These are phyloP conservation scores for Penicillium nucicola DNA, from an alignment of 495 filamentous ascomycete species.

Conservation along the genomic window DNA sequence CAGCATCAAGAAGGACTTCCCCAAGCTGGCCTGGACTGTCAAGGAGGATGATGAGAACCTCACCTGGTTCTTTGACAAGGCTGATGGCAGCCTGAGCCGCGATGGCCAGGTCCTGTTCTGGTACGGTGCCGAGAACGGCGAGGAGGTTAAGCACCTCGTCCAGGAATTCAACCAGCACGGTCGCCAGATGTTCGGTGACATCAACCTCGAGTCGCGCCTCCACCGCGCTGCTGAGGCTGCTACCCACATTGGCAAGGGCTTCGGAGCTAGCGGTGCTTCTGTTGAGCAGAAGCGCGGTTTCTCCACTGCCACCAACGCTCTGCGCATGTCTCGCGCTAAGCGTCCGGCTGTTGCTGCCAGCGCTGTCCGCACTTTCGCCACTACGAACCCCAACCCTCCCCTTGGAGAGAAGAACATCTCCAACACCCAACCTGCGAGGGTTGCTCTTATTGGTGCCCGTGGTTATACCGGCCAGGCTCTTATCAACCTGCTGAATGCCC, in stretches of 20 bases:
- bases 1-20: slow-evolving; percentile 86
- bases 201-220: slow-evolving; percentile 82
- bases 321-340: slow-evolving; percentile 32
- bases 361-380: slow-evolving; percentile 50
- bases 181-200: slow-evolving; percentile 83
- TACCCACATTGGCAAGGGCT: slow-evolving; percentile 51
- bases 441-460: slow-evolving; percentile 91
- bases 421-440: slow-evolving; percentile 73
- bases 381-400: slow-evolving; percentile 96
- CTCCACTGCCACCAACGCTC: slow-evolving; percentile 53
- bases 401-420: slow-evolving; percentile 88
- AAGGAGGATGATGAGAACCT: slow-evolving; percentile 96
- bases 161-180: slow-evolving; percentile 82
- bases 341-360: slow-evolving; percentile 29
- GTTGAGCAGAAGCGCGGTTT: slow-evolving; percentile 63
- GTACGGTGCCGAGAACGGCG: slow-evolving; percentile 85
- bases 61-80: slow-evolving; percentile 98
- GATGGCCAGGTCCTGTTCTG: slow-evolving; percentile 93
- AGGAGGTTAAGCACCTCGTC: slow-evolving; percentile 84
- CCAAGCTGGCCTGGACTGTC: slow-evolving; percentile 94
- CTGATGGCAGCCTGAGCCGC: slow-evolving; percentile 82
- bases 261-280: slow-evolving; percentile 40
- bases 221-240: slow-evolving; percentile 71
- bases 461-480: slow-evolving; percentile 95
- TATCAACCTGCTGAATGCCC: slow-evolving; percentile 81